Conservation (phyloP, 169 alveolate species). For the Cryptosporidium bovis region DNA sequence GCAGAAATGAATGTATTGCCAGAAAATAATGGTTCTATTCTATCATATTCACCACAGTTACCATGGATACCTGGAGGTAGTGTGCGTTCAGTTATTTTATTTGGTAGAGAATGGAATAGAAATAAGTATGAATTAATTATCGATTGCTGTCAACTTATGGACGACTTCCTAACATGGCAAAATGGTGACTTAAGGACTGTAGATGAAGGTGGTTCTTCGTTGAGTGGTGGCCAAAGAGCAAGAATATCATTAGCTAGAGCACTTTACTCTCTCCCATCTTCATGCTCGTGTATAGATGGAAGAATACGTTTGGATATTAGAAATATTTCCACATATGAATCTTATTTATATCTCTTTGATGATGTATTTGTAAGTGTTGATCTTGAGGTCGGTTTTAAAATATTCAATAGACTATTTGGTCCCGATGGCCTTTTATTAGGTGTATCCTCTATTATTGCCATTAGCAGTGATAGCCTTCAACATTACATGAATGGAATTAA, state of each 20-base stretch:
- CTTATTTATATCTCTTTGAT: conserved; percentile 47
- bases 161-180: conserved; percentile 80
- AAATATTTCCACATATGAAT: conserved; percentile 15
- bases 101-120: conserved; percentile 82
- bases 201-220: conserved; percentile 88
- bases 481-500: conserved; percentile 47
- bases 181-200: conserved; percentile 83
- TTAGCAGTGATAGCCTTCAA: conserved; percentile 58
- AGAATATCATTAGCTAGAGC: conserved; percentile 93
- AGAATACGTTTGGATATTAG: conserved; percentile 20
- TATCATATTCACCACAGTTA: conserved; percentile 84
- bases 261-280: conserved; percentile 80
- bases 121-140: conserved; percentile 79
- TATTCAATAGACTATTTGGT: conserved; percentile 57
- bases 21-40: conserved; percentile 69
- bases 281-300: too few species aligned
- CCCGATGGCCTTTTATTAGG: conserved; percentile 37
- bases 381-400: conserved; percentile 57
- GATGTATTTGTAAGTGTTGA: conserved; percentile 68
- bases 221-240: conserved; percentile 94
- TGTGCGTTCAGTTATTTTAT: conserved; percentile 82
- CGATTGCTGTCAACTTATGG: conserved; percentile 77
- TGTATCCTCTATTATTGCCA: conserved; percentile 35
- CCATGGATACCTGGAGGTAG: conserved; percentile 87
- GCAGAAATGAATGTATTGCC: conserved; percentile 76